Percentiles rank a stretch among this genome's conserved stretches.
These are phyloP conservation scores for Wallemia ichthyophaga DNA, from an alignment of 1,284 basidiomycete genomes.

Conservation along the genomic window DNA sequence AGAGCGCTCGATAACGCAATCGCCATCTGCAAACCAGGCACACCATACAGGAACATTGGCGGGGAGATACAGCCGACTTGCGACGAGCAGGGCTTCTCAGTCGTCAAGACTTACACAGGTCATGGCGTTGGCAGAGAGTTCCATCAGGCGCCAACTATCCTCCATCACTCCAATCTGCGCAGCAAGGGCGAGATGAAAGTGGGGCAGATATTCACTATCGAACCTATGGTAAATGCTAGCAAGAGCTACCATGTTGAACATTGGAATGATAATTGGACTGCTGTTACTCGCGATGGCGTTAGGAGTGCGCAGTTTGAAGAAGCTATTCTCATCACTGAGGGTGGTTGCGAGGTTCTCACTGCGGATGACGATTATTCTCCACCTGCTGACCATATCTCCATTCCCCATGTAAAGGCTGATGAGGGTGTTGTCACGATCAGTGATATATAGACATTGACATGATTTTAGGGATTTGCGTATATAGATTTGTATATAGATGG, in stretches of 20 bases:
- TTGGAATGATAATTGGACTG: slow-evolving; percentile 82
- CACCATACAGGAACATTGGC: slow-evolving; percentile 51
- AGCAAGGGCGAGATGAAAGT: slow-evolving; percentile 50
- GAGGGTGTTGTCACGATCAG: background rate
- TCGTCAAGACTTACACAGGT: slow-evolving; percentile 27
- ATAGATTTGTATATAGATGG: background rate
- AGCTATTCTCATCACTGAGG: slow-evolving; percentile 71
- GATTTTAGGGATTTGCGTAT: background rate
- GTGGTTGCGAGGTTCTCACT: slow-evolving; percentile 65
- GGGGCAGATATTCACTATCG: slow-evolving; percentile 23
- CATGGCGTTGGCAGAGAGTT: slow-evolving; percentile 2
- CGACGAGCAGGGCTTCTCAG: slow-evolving; percentile 43
- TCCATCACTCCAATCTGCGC: slow-evolving; percentile 67
- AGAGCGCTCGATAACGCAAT: slow-evolving; percentile 61
- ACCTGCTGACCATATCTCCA: background rate
- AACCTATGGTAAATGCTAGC: slow-evolving; percentile 25
- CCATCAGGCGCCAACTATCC: slow-evolving; percentile 28
- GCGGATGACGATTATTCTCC: slow-evolving; percentile 15
- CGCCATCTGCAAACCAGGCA: slow-evolving; percentile 61
- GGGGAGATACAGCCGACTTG: slow-evolving; percentile 49
- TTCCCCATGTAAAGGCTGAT: background rate
- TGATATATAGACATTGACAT: background rate
- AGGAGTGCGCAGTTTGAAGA: slow-evolving; percentile 85
- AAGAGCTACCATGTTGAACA: slow-evolving; percentile 33
- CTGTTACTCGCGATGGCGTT: slow-evolving; percentile 63